A percentile compares a stretch with the other conserved stretches of the same genome.
Evolutionary conservation across 2,329 filamentous ascomycete species (phyloP).

Genomic region (Fusarium verrucosum): DNA sequence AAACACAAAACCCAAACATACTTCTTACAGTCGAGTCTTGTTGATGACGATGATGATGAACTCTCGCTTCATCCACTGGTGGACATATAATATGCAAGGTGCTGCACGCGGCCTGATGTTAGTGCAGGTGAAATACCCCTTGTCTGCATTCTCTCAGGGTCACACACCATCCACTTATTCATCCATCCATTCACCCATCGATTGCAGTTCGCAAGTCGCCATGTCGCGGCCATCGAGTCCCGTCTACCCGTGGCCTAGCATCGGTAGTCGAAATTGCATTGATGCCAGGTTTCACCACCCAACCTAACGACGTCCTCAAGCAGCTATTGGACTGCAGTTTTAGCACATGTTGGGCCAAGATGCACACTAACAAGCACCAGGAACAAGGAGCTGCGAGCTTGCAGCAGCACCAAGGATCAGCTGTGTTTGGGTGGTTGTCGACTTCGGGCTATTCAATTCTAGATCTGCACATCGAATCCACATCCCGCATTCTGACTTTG

Average conservation of each 20-base stretch:
- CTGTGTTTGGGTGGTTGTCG: conserved; percentile 10
- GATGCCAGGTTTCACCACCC: conserved; percentile 26
- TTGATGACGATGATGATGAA: too few relatives aligned
- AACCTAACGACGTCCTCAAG: not conserved
- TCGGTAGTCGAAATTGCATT: conserved; percentile 9
- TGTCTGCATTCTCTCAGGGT: conserved; percentile 36
- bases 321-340: conserved; percentile 8
- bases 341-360: not conserved
- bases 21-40: not conserved
- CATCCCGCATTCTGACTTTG: conserved; percentile 24
- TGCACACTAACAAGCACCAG: conserved; percentile 19
- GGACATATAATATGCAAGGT: conserved; percentile 40
- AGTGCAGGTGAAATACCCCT: conserved; percentile 37
- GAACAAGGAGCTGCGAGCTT: conserved; percentile 19
- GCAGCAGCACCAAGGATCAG: conserved; percentile 10
- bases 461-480: conserved; percentile 36
- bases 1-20: not conserved
- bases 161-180: conserved; percentile 19
- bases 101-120: conserved; percentile 38
- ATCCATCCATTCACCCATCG: not conserved
- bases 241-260: conserved; percentile 9
- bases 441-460: conserved; percentile 14
- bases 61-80: conserved; percentile 23
- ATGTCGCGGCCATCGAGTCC: conserved; percentile 1
- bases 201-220: not conserved